Evolutionary conservation across 148 eudicot species (phyloP), one percentile per base, ranked within the genome.

Genomic region (Limonium bicolor): DNA sequence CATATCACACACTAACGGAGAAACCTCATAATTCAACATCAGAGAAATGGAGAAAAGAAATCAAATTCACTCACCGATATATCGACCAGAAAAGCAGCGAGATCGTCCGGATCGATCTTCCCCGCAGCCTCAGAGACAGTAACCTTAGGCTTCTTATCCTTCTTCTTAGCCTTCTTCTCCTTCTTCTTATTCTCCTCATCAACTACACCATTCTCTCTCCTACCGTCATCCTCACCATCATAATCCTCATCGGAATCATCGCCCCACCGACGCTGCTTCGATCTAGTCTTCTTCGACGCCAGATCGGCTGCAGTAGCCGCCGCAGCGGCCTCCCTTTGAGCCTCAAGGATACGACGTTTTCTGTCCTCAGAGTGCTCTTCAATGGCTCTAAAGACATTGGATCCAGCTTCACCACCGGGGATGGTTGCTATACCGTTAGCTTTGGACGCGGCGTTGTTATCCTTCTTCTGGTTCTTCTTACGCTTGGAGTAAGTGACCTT

Each of bases 301-400:
- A 11, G 50, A 27, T 43, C 58, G 3, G 19, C 39, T 9, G 15
- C 50, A 2, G 59, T 60, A 2, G 57, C 57, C 2, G 69, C 52
- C 12, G 15, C 50, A 2, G 59, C 62, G 3, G 57, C 57, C 2
- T 65, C 52, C 43, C 53, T 62, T 70, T 73, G 77, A 24, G 76
- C 68, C 44, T 80, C 82, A 3, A 62, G 39, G 29, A 75, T 47
- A 5, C 76, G 36, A 27, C 62, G 66, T 23, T 76, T 76, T 0
- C 88, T 66, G 58, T 80, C 88, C 55, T 74, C 76, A 13, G 82
- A 63, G 17, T 75, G 67, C 51, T 66, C 65, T 58, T 80, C 88
- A 38, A 80, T 64, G 44, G 76, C 68, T 19, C 55, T 45, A 46
- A 80, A 80, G 2, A 72, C 73, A 10, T 55, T 69, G 3, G 41